phyloP scores from a whole-genome alignment of 495 filamentous ascomycete species.

The Lichenothelia convexa region DNA sequence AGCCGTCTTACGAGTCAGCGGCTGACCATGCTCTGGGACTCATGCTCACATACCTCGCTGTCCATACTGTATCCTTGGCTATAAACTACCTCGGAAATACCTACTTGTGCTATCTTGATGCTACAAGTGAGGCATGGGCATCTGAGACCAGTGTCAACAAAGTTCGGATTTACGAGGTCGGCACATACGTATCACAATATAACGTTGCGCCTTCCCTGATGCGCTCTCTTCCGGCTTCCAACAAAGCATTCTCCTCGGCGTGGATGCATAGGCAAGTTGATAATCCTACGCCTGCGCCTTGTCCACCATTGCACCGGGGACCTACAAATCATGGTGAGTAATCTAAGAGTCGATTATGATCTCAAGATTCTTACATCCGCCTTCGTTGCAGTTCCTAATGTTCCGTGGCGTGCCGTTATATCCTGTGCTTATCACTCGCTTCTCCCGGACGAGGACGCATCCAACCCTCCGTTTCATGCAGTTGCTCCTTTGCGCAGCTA shows the following conservation, averaged over 20 bases:
- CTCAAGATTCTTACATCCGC: conserved; percentile 48
- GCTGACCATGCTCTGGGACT: background rate
- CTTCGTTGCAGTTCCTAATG: conserved; percentile 76
- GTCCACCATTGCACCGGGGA: conserved; percentile 60
- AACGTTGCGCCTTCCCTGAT: conserved; percentile 61
- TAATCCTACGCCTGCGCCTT: conserved; percentile 50
- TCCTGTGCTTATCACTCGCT: conserved; percentile 82
- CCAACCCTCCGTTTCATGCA: conserved; percentile 97
- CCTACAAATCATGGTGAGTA: conserved; percentile 18
- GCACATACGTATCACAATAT: conserved; percentile 70
- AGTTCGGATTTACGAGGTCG: background rate
- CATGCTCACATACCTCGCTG: conserved; percentile 28
- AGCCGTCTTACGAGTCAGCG: conserved; percentile 37
- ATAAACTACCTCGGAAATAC: conserved; percentile 89
- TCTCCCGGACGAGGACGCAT: conserved; percentile 79
- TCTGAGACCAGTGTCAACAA: conserved; percentile 18
- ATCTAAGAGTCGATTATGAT: background rate
- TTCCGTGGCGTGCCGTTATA: conserved; percentile 92
- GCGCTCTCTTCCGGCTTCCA: conserved; percentile 84
- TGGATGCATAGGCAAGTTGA: conserved; percentile 86
- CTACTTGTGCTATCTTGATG: conserved; percentile 93
- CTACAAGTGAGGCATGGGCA: conserved; percentile 97
- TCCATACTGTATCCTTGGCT: conserved; percentile 91
- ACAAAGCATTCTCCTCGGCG: conserved; percentile 88
- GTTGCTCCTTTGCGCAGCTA: conserved; percentile 81